phyloP scores from a whole-genome alignment of 225 moss, liverwort and hornwort species.

The Bryum argenteum region DNA sequence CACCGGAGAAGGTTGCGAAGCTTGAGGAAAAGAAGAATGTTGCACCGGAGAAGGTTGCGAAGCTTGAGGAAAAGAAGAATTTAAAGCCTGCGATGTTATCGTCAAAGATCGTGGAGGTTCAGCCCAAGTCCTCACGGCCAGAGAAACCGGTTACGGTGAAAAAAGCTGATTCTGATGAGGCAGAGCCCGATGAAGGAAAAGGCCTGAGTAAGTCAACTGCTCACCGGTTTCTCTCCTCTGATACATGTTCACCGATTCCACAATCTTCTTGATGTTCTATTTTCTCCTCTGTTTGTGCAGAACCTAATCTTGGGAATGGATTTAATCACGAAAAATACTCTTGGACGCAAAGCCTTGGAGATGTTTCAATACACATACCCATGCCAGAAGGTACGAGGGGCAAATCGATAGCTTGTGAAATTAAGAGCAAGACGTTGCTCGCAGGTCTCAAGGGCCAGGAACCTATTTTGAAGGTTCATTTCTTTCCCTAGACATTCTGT shows the following conservation, averaged over 20 bases:
- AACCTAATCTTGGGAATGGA: constrained; percentile 75
- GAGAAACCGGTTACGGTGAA: background rate
- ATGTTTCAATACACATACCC: constrained; percentile 57
- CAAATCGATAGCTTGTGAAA: constrained; percentile 56
- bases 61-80: constrained; percentile 8
- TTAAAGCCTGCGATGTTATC: background rate
- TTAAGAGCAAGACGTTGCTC: constrained; percentile 66
- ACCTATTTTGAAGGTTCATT: constrained; percentile 52
- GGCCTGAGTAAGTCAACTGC: constrained; percentile 28
- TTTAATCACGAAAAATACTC: constrained; percentile 63
- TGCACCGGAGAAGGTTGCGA: constrained; percentile 21
- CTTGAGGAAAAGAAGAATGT: background rate
- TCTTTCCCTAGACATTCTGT: background rate
- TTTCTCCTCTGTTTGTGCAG: constrained; percentile 34
- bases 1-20: constrained; percentile 22
- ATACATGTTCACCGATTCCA: background rate
- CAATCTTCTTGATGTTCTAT: background rate
- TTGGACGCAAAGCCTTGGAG: constrained; percentile 73
- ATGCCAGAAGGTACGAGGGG: constrained; percentile 65
- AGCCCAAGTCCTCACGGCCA: too few relatives aligned
- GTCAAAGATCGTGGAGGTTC: background rate
- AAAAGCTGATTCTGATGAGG: constrained; percentile 6
- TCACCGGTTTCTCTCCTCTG: background rate
- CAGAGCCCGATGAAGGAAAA: constrained; percentile 18
- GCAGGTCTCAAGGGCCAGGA: constrained; percentile 68